Percentiles rank a stretch among this genome's conserved stretches.
Conservation (phyloP, 2,329 filamentous ascomycete genomes). For the Exserohilum rostratum region DNA sequence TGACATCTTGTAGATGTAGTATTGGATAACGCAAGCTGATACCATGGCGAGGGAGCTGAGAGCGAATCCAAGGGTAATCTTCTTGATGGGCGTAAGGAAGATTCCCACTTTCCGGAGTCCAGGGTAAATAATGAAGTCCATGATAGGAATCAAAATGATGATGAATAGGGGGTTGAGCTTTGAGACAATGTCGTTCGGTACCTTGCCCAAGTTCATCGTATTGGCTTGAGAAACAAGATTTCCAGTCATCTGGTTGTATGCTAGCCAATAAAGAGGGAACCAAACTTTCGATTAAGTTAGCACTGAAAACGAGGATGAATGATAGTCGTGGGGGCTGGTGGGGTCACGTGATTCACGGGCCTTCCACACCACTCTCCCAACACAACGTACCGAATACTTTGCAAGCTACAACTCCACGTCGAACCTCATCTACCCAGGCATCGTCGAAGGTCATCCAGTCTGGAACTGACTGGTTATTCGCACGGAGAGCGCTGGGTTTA, state of each 20-base stretch:
- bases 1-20: conserved; percentile 55
- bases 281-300: no score
- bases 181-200: conserved; percentile 78
- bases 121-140: conserved; percentile 71
- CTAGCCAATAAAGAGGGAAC: conserved; percentile 58
- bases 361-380: no score
- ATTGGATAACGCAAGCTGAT: conserved; percentile 63
- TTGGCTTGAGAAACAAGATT: conserved; percentile 73
- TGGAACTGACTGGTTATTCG: conserved; percentile 58
- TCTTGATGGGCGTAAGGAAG: conserved; percentile 75
- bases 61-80: conserved; percentile 73
- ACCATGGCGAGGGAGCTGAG: conserved; percentile 67
- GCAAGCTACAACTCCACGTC: conserved; percentile 60
- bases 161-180: conserved; percentile 79
- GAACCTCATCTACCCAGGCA: conserved; percentile 77
- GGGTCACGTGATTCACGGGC: no score
- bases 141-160: conserved; percentile 67
- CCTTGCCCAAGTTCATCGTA: conserved; percentile 69
- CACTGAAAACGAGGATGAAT: no score
- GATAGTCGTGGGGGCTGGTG: no score
- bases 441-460: conserved; percentile 81
- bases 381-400: no score
- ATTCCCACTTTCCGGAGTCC: conserved; percentile 68
- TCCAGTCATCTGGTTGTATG: conserved; percentile 64
- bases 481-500: conserved; percentile 60